Evolutionary conservation across 495 filamentous ascomycete species (phyloP).

Genomic region (Aspergillus taichungensis): DNA sequence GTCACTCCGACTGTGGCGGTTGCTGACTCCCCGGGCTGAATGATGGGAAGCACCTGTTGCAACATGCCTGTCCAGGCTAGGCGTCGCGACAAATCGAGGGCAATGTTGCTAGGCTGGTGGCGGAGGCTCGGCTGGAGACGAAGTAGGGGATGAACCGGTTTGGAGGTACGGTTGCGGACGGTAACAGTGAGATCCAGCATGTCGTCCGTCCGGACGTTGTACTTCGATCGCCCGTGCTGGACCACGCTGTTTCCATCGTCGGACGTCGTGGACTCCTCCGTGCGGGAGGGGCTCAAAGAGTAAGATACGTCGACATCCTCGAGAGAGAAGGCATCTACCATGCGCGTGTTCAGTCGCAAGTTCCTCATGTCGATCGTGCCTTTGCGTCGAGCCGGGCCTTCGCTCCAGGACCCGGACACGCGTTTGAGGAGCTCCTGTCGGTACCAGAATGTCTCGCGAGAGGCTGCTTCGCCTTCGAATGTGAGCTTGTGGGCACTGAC

Average conservation of each 20-base stretch:
- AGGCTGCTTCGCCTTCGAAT: constrained; percentile 67
- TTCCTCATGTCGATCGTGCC: constrained; percentile 68
- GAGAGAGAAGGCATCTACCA: constrained; percentile 76
- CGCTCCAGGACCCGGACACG: constrained; percentile 63
- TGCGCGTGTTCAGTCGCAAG: constrained; percentile 62
- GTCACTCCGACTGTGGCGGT: constrained; percentile 56
- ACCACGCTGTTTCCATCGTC: constrained; percentile 10
- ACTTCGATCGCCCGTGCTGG: constrained; percentile 41
- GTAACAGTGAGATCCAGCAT: constrained; percentile 61
- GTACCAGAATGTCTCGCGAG: constrained; percentile 87
- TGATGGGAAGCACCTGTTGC: constrained; percentile 58
- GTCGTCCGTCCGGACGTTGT: constrained; percentile 54
- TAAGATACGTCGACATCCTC: constrained; percentile 72
- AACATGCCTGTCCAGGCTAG: constrained; percentile 78
- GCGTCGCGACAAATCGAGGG: constrained; percentile 75
- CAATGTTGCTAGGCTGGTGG: constrained; percentile 61
- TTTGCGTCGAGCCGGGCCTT: constrained; percentile 44
- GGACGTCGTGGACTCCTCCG: constrained; percentile 2
- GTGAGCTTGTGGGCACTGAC: constrained; percentile 71
- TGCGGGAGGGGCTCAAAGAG: constrained; percentile 31
- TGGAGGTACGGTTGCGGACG: constrained; percentile 61
- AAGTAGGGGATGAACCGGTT: constrained; percentile 62
- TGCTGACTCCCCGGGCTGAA: constrained; percentile 46
- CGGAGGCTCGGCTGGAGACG: constrained; percentile 69
- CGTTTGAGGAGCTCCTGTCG: constrained; percentile 71